These are phyloP conservation scores for Russula ochroleuca DNA, from an alignment of 768 basidiomycete species.

Conservation along the genomic window DNA sequence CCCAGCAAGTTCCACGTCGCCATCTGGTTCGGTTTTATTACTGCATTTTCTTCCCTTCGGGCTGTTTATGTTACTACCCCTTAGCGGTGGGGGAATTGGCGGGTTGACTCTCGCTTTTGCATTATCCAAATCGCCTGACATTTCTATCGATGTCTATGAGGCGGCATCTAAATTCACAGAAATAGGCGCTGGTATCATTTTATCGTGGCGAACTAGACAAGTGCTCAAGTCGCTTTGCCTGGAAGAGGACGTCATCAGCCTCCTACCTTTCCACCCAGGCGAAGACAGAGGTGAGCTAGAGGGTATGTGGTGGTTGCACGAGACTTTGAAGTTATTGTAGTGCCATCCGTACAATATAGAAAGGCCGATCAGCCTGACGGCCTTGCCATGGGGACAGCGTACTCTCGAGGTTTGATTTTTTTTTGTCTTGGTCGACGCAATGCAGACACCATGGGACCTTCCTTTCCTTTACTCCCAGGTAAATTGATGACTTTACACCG, in stretches of 20 bases:
- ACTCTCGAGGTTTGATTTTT: conserved; percentile 47
- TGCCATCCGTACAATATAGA: conserved; percentile 50
- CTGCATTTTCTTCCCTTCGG: conserved; percentile 1
- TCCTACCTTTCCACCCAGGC: conserved; percentile 29
- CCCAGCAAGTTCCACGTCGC: conserved; percentile 8
- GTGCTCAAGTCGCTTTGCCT: conserved; percentile 32
- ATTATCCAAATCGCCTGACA: conserved; percentile 31
- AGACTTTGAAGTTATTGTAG: conserved; percentile 33
- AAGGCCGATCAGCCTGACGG: conserved; percentile 59
- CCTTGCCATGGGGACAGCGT: conserved; percentile 46
- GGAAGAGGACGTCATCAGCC: conserved; percentile 29
- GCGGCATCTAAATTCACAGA: conserved; percentile 32
- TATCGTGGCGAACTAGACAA: conserved; percentile 39
- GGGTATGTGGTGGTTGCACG: not conserved
- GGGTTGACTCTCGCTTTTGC: conserved; percentile 33
- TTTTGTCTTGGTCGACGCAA: not conserved
- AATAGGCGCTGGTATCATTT: conserved; percentile 35
- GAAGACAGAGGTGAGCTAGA: conserved; percentile 18
- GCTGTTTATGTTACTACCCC: not conserved
- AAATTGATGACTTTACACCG: conserved; percentile 49
- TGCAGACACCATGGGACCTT: too few species aligned
- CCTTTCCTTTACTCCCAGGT: conserved; percentile 22
- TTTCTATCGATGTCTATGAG: conserved; percentile 36
- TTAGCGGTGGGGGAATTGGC: conserved; percentile 33
- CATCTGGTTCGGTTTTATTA: conserved; percentile 45